phyloP scores from a whole-genome alignment of 805 yeast species.

The Candida fluviatilis region DNA sequence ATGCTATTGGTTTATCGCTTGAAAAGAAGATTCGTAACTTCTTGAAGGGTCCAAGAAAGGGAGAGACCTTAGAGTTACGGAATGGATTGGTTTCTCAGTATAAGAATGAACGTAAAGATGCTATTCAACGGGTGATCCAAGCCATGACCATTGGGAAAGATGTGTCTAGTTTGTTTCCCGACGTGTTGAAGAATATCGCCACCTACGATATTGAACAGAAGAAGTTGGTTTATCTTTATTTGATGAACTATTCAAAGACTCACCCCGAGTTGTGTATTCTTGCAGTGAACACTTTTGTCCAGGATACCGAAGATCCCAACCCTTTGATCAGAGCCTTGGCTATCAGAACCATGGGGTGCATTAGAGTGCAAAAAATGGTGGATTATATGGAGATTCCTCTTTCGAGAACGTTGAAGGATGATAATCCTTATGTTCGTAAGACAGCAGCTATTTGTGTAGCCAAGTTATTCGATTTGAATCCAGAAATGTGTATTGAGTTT shows the following conservation, averaged over 20 bases:
- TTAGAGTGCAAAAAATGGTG: slow-evolving; percentile 90
- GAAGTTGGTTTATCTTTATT: slow-evolving; percentile 87
- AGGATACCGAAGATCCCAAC: slow-evolving; percentile 93
- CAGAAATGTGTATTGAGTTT: slow-evolving; percentile 76
- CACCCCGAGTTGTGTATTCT: slow-evolving; percentile 94
- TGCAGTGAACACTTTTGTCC: slow-evolving; percentile 95
- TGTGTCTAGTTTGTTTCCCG: slow-evolving; percentile 91
- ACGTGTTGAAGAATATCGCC: slow-evolving; percentile 92
- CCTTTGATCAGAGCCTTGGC: slow-evolving; percentile 96
- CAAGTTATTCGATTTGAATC: slow-evolving; percentile 81
- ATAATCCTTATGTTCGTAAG: slow-evolving; percentile 94
- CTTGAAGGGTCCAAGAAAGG: slow-evolving; percentile 45
- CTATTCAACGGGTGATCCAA: slow-evolving; percentile 93
- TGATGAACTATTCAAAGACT: slow-evolving; percentile 96
- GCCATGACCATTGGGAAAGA: slow-evolving; percentile 99
- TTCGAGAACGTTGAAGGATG: slow-evolving; percentile 79
- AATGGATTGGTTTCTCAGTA: slow-evolving; percentile 91
- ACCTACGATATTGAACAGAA: slow-evolving; percentile 96
- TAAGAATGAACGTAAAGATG: slow-evolving; percentile 92
- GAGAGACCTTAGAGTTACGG: slow-evolving; percentile 87
- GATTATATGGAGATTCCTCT: slow-evolving; percentile 92
- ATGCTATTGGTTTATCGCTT: slow-evolving; percentile 11
- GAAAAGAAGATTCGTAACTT: slow-evolving; percentile 42
- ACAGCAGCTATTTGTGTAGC: slow-evolving; percentile 98
- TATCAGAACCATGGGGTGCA: slow-evolving; percentile 97